Base-by-base conservation (phyloP, 148 eudicot genomes). In the Nyssa sinensis region DNA sequence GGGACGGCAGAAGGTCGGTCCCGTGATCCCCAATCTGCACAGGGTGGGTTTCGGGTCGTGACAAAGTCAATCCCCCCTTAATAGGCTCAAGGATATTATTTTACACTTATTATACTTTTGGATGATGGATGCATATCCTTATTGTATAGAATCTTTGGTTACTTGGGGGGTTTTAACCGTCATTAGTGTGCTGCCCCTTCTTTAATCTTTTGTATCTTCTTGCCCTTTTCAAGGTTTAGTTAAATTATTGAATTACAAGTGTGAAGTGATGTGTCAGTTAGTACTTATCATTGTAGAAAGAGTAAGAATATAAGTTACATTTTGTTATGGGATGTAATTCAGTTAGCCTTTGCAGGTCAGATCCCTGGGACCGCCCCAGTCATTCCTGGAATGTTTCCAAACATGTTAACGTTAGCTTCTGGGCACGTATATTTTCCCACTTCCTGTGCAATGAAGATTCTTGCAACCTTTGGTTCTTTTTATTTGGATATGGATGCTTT, bases 351-450 rank as follows among this genome's bases (percentile, higher is more conserved):
- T 64, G 73, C 95, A 93, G 99, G 92, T 82, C 97, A 85, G 76
- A 71, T 89, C 31, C 85, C 91, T 13, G 90, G 89, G 62, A 61
- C 81, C 67, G 35, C 87, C 77, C 89, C 95, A 60, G 77, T 88
- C 19, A 72, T 93, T 82, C 89, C 93, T 79, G 94, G 90, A 81
- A 72, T 89, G 87, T 84, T 89, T 64, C 93, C 93, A 4, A 89
- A 83, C 70, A 84, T 93, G 90, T 81, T 93, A 66, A 88, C 93
- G 2, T 67, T 89, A 30, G 73, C 89, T 7, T 19, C 94, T 28
- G 88, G 85, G 32, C 99, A 89, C 87, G 98, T 91, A 72, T 74
- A 76, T 23, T 9, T 78, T 31, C 67, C 27, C n/a, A 24, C 64
- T 37, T 47, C n/a, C 5, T 33, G 21, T 13, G 1, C 7, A 13